Conservation (phyloP, 106 monocot genomes). For the Phalaenopsis aphrodite region DNA sequence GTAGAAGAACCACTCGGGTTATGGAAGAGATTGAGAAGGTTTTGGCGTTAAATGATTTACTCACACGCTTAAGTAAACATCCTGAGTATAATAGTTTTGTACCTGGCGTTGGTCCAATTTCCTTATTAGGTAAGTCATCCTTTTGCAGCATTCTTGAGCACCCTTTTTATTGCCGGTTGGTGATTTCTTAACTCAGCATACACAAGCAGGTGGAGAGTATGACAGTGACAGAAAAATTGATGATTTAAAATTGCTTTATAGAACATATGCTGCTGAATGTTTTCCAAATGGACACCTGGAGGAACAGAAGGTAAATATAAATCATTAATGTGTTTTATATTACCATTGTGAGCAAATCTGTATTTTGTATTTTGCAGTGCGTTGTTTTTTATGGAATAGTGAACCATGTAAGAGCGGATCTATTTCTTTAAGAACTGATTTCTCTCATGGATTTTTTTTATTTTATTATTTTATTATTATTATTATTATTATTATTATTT, state of each 20-base stretch:
- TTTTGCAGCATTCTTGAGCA: neutral
- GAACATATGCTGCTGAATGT: constrained; percentile 69
- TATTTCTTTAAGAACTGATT: neutral
- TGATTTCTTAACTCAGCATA: neutral
- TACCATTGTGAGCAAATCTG: neutral
- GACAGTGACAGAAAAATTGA: constrained; percentile 70
- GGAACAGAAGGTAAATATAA: constrained; percentile 44
- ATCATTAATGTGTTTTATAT: neutral
- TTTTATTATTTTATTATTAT: too few species aligned
- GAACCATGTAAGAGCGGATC: neutral
- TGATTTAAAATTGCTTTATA: constrained; percentile 80
- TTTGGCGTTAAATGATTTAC: constrained; percentile 57
- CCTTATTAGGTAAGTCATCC: constrained; percentile 51
- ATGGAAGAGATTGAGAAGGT: constrained; percentile 70
- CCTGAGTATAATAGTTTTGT: constrained; percentile 58
- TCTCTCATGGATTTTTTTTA: neutral
- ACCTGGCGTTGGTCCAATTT: constrained; percentile 75
- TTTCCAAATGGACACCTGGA: constrained; percentile 62
- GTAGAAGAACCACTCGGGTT: constrained; percentile 12
- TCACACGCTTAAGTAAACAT: constrained; percentile 59
- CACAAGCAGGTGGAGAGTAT: constrained; percentile 60
- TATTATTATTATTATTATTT: too few species aligned
- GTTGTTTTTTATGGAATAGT: neutral
- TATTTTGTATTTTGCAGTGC: neutral
- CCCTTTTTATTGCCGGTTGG: neutral